Conservation (phyloP, 345 rosid genomes). For the Salix suchowensis region DNA sequence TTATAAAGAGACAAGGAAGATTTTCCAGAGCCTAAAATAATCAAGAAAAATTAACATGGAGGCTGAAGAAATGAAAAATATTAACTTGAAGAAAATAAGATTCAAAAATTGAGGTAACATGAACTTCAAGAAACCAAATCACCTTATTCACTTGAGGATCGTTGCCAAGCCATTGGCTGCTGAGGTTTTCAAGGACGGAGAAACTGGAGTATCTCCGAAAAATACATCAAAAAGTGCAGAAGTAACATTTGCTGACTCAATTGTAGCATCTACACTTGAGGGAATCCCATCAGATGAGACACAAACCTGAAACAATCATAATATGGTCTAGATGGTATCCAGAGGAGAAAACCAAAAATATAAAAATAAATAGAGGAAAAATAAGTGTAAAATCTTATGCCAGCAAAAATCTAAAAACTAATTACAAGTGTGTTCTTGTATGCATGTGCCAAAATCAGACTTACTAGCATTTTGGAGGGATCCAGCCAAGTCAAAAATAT, state of each 20-base stretch:
- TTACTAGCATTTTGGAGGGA: conserved; percentile 68
- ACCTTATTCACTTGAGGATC: conserved; percentile 33
- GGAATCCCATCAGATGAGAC: conserved; percentile 60
- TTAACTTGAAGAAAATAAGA: not conserved
- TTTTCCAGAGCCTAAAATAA: not conserved
- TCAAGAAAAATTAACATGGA: not conserved
- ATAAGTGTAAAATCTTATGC: not conserved
- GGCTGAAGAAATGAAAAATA: not conserved
- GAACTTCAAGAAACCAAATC: conserved; percentile 1
- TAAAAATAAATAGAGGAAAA: not conserved
- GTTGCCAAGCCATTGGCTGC: conserved; percentile 49
- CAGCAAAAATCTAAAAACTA: not conserved
- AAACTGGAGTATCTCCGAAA: conserved; percentile 70
- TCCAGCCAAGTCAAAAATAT: conserved; percentile 72
- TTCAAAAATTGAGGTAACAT: not conserved
- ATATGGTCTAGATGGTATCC: not conserved
- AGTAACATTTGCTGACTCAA: conserved; percentile 57
- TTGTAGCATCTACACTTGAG: conserved; percentile 44
- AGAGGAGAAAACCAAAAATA: not conserved
- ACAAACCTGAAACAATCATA: conserved; percentile 42
- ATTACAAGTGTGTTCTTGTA: not conserved
- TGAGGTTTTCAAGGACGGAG: conserved; percentile 70
- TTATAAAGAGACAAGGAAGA: not conserved
- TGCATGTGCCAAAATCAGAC: conserved; percentile 16
- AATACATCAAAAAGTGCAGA: conserved; percentile 70